Evolutionary conservation across 176 grass and related monocot species (phyloP), one percentile per base, ranked within the genome.

Genomic region (Zea mays): DNA sequence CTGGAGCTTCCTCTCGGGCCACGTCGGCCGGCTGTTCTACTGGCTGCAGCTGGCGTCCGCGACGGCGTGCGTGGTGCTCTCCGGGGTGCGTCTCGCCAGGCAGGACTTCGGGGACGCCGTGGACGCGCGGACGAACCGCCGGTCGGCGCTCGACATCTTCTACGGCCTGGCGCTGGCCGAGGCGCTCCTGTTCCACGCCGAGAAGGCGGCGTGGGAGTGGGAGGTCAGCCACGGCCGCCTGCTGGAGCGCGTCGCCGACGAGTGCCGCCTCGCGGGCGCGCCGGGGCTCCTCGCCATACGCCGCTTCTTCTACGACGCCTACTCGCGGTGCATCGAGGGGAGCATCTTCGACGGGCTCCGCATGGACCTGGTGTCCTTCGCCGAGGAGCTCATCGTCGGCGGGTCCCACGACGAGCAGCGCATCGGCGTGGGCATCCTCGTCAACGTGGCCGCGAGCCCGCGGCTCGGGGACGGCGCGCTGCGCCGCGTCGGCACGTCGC

Each of bases 261-360:
- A 96, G 67, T 92, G 85, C 79, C 62, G 75, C 46, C 86, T 92
- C 35, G n/a, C 46, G 14, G 90, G 87, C 14, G 35, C 81, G 19
- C 79, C 76, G 12, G 90, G 90, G 5, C n/a, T 85, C 6, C 39
- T 76, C 54, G 86, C 91, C 16, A 49, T 93, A 10, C 88, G 83
- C 57, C 82, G 91, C 4, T 93, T 93, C 81, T 93, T 93, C 78
- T 93, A 93, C 63, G 91, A 93, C 55, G 88, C 91, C 5, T 93
- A 93, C 85, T 93, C 91, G 16, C 75, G 85, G 17, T 88, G 88
- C 43, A 7, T 93, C n/a, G 83, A 86, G 12, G 88, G 88, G 3
- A 90, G 88, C 79, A 83, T 93, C 42, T 88, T 93, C 76, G 88
- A 93, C 49, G 91, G 91, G 6, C 70, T 93, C 5, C 82, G 85